Evolutionary conservation across 2,329 filamentous ascomycete species (phyloP).

Genomic region (Gliomastix tumulicola): DNA sequence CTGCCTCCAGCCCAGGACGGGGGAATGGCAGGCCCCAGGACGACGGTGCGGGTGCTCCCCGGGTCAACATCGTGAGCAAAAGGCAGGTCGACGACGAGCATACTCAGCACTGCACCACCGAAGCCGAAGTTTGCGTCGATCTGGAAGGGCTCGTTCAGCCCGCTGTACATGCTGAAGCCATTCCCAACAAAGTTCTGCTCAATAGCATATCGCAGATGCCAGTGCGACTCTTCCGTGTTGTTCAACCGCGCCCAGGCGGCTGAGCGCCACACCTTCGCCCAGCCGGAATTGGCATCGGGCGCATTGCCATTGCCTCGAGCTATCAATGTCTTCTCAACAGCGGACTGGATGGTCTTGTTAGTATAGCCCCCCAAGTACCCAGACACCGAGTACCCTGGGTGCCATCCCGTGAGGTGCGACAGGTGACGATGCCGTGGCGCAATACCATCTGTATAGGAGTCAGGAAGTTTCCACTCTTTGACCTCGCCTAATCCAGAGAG

Average conservation of each 20-base stretch:
- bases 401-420: slow-evolving; percentile 49
- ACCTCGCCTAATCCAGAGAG: slow-evolving; percentile 18
- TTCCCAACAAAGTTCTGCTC: slow-evolving; percentile 42
- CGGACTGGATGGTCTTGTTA: slow-evolving; percentile 36
- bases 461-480: slow-evolving; percentile 26
- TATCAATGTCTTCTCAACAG: slow-evolving; percentile 35
- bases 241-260: slow-evolving; percentile 51
- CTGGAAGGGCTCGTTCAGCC: slow-evolving; percentile 40
- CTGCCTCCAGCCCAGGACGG: slow-evolving; percentile 31
- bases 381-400: slow-evolving; percentile 43
- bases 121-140: slow-evolving; percentile 53
- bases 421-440: slow-evolving; percentile 29
- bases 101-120: slow-evolving; percentile 38
- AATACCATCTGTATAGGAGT: slow-evolving; percentile 16
- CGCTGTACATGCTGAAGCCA: slow-evolving; percentile 43
- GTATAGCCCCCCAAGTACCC: slow-evolving; percentile 23
- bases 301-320: slow-evolving; percentile 37
- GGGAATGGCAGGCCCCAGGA: slow-evolving; percentile 41
- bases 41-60: slow-evolving; percentile 21
- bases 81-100: slow-evolving; percentile 44
- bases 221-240: slow-evolving; percentile 39
- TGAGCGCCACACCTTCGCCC: slow-evolving; percentile 51
- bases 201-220: slow-evolving; percentile 39
- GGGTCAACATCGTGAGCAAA: slow-evolving; percentile 10
- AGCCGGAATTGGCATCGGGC: slow-evolving; percentile 44